phyloP scores from a whole-genome alignment of 2,329 filamentous ascomycete genomes.

The Rachicladosporium sp. region DNA sequence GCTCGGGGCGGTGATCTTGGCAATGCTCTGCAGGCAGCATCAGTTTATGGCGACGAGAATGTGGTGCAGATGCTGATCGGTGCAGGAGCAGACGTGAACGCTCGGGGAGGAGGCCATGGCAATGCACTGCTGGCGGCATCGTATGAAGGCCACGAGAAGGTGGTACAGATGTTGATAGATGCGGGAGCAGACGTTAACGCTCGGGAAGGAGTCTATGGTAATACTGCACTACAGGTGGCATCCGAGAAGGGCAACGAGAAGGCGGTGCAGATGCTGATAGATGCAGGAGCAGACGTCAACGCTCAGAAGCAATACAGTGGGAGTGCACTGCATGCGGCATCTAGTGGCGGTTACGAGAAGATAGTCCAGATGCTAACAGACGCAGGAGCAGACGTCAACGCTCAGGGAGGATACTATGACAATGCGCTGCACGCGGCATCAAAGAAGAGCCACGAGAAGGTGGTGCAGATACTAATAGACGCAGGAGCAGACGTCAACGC shows the following conservation, averaged over 20 bases:
- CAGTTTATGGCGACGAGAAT: neutral
- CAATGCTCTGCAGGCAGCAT: conserved; percentile 9
- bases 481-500: conserved; percentile 11
- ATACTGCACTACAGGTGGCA: conserved; percentile 4
- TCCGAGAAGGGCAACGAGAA: conserved; percentile 5
- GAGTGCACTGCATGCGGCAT: neutral
- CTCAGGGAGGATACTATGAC: conserved; percentile 5
- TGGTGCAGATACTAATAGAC: conserved; percentile 8
- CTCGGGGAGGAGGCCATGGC: conserved; percentile 5
- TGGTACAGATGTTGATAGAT: conserved; percentile 1
- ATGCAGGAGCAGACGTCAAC: conserved; percentile 10
- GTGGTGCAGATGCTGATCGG: conserved; percentile 9
- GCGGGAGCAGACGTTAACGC: conserved; percentile 7
- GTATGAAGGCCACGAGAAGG: conserved; percentile 1
- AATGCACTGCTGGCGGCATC: conserved; percentile 8
- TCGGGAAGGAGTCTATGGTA: conserved; percentile 8
- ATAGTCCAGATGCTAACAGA: conserved; percentile 7
- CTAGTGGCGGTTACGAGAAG: neutral
- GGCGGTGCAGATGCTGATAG: conserved; percentile 8
- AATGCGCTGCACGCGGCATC: conserved; percentile 9
- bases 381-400: conserved; percentile 10
- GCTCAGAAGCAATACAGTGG: conserved; percentile 2
- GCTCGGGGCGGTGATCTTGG: no score
- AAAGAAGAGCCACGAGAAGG: no score
- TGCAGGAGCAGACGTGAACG: conserved; percentile 9